Conservation (phyloP, 2,329 filamentous ascomycete species). For the Cucurbitaria berberidis region DNA sequence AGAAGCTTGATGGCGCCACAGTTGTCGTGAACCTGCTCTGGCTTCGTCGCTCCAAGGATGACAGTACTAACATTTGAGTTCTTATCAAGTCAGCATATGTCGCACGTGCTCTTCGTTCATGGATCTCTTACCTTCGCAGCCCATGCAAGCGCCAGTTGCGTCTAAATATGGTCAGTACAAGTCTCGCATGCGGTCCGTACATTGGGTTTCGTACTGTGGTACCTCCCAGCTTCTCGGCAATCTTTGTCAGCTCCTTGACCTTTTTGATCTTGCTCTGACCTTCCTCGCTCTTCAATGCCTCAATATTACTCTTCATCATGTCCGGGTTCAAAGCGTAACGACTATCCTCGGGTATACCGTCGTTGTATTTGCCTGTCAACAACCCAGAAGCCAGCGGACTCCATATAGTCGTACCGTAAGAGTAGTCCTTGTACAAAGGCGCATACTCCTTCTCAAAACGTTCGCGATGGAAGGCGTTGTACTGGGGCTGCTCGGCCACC, state of each 20-base stretch:
- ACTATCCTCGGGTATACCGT: conserved; percentile 66
- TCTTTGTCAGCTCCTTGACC: conserved; percentile 60
- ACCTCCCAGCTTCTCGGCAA: conserved; percentile 58
- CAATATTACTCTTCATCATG: conserved; percentile 64
- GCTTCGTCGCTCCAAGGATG: conserved; percentile 61
- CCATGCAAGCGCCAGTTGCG: conserved; percentile 66
- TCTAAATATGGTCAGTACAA: background rate
- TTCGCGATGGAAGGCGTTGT: conserved; percentile 67
- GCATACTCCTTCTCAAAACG: conserved; percentile 67
- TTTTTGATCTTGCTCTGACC: conserved; percentile 63
- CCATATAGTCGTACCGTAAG: conserved; percentile 64
- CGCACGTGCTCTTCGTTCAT: background rate
- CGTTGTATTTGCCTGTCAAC: conserved; percentile 69
- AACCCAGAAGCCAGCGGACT: conserved; percentile 62
- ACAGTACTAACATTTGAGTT: conserved; percentile 65
- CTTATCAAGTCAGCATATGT: conserved; percentile 7
- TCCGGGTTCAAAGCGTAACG: conserved; percentile 65
- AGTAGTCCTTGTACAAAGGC: conserved; percentile 62
- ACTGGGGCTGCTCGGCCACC: conserved; percentile 62
- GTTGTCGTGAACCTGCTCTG: conserved; percentile 58
- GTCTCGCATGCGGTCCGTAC: background rate
- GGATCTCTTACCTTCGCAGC: conserved; percentile 46
- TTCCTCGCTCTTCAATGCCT: conserved; percentile 57
- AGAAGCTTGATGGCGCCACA: conserved; percentile 54
- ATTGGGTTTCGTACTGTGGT: conserved; percentile 32